Evolutionary conservation across 2,329 filamentous ascomycete genomes (phyloP).

Genomic region (Aspergillus thermomutatus): DNA sequence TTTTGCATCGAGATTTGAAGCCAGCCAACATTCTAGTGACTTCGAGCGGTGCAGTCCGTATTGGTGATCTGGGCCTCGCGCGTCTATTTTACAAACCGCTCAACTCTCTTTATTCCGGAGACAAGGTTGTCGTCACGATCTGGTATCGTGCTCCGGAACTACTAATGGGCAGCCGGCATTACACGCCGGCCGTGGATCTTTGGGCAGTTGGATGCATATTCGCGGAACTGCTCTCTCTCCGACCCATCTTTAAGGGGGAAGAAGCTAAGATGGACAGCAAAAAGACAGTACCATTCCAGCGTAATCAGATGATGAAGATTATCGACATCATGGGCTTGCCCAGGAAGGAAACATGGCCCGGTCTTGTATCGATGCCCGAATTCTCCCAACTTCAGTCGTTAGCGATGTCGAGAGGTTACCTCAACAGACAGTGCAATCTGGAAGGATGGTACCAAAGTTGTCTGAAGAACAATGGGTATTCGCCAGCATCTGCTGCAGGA

Average conservation of each 20-base stretch:
- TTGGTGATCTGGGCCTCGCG: slow-evolving; percentile 89
- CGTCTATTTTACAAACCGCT: slow-evolving; percentile 91
- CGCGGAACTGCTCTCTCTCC: slow-evolving; percentile 81
- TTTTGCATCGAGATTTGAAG: slow-evolving; percentile 93
- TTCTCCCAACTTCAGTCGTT: slow-evolving; percentile 65
- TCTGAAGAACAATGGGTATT: slow-evolving; percentile 57
- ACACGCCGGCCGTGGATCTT: slow-evolving; percentile 93
- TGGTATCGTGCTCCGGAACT: slow-evolving; percentile 98
- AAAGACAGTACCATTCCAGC: slow-evolving; percentile 94
- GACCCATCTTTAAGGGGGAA: slow-evolving; percentile 97
- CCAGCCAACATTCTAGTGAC: slow-evolving; percentile 99
- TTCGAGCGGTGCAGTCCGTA: slow-evolving; percentile 82
- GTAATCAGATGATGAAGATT: slow-evolving; percentile 99
- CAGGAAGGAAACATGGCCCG: slow-evolving; percentile 82
- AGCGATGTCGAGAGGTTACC: slow-evolving; percentile 44
- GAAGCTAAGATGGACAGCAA: slow-evolving; percentile 99
- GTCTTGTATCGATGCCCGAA: slow-evolving; percentile 82
- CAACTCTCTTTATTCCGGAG: slow-evolving; percentile 84
- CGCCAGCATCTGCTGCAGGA: slow-evolving; percentile 46
- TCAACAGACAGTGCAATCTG: slow-evolving; percentile 56
- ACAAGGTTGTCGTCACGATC: slow-evolving; percentile 98
- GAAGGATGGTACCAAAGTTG: slow-evolving; percentile 79
- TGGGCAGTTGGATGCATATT: slow-evolving; percentile 99
- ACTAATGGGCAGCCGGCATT: slow-evolving; percentile 87
- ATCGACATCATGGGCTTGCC: slow-evolving; percentile 93